Percentiles rank a stretch among this genome's conserved stretches.
Conservation (phyloP, 1,284 basidiomycete genomes). For the Exobasidium rhododendri region DNA sequence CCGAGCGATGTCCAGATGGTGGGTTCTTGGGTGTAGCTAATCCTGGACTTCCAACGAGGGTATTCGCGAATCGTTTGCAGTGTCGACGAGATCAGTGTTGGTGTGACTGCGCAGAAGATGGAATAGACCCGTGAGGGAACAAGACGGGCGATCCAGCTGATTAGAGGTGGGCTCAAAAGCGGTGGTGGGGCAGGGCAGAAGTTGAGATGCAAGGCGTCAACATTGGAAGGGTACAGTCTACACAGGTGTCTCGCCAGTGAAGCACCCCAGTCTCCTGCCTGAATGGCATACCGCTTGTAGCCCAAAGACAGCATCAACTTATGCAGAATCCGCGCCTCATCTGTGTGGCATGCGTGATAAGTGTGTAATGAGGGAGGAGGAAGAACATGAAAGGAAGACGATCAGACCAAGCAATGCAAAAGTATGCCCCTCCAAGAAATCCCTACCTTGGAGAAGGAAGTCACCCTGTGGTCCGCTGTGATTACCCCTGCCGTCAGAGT, state of each 20-base stretch:
- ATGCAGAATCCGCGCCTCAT: slow-evolving; percentile 38
- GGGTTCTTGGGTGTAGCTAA: slow-evolving; percentile 3
- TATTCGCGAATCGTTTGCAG: slow-evolving; percentile 5
- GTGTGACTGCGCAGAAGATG: slow-evolving; percentile 5
- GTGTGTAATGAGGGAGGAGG: background rate
- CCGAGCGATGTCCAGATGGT: background rate
- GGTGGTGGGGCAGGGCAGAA: slow-evolving; percentile 33
- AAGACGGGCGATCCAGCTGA: background rate
- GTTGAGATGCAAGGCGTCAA: slow-evolving; percentile 37
- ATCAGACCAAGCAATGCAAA: background rate
- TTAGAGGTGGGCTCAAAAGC: slow-evolving; percentile 22
- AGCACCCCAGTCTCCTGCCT: slow-evolving; percentile 42
- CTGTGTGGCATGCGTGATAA: no score
- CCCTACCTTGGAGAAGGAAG: background rate
- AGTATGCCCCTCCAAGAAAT: background rate
- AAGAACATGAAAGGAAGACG: background rate
- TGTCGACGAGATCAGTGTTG: background rate
- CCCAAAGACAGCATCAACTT: slow-evolving; percentile 39
- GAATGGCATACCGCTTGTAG: slow-evolving; percentile 34
- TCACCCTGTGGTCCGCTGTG: slow-evolving; percentile 14
- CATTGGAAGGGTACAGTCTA: slow-evolving; percentile 21
- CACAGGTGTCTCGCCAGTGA: slow-evolving; percentile 28
- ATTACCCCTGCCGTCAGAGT: background rate
- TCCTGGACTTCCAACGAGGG: background rate
- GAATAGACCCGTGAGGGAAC: slow-evolving; percentile 13